Evolutionary conservation across 2,329 filamentous ascomycete species (phyloP).

Genomic region (Ceratocystis diversiconidia): DNA sequence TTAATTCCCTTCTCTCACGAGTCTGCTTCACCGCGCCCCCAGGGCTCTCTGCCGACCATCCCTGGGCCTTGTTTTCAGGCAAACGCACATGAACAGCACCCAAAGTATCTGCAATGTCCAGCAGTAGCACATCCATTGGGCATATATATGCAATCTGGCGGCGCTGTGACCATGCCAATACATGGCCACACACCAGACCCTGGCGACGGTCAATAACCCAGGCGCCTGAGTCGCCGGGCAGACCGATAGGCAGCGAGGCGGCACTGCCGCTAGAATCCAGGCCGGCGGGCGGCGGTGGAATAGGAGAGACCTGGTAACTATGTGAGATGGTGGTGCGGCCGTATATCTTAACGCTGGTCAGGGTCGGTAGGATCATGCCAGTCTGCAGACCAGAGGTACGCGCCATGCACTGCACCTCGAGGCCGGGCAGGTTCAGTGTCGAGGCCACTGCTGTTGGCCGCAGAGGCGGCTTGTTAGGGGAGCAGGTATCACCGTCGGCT

Average conservation of each 20-base stretch:
- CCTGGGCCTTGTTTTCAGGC: constrained; percentile 41
- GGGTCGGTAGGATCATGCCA: constrained; percentile 60
- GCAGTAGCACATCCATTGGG: constrained; percentile 80
- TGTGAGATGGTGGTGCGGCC: constrained; percentile 69
- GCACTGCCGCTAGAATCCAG: background rate
- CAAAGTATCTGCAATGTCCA: constrained; percentile 70
- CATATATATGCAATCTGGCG: constrained; percentile 82
- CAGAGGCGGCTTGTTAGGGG: constrained; percentile 27
- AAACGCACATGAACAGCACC: constrained; percentile 56
- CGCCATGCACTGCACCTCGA: constrained; percentile 76
- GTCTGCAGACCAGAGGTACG: constrained; percentile 72
- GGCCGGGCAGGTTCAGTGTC: constrained; percentile 50
- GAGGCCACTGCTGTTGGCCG: constrained; percentile 46
- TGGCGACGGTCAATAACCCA: constrained; percentile 74
- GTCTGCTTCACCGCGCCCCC: background rate
- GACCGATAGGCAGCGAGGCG: constrained; percentile 35
- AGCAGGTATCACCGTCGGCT: constrained; percentile 9
- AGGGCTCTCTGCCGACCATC: constrained; percentile 21
- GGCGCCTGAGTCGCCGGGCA: constrained; percentile 82
- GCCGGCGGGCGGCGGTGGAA: constrained; percentile 10
- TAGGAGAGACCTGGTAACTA: constrained; percentile 41
- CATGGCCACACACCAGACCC: constrained; percentile 77
- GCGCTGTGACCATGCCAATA: constrained; percentile 72
- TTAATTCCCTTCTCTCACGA: background rate
- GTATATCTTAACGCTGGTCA: constrained; percentile 77